These are phyloP conservation scores for Pythium sp. DNA, from an alignment of 352 stramenopile genomes.

Conservation along the genomic window DNA sequence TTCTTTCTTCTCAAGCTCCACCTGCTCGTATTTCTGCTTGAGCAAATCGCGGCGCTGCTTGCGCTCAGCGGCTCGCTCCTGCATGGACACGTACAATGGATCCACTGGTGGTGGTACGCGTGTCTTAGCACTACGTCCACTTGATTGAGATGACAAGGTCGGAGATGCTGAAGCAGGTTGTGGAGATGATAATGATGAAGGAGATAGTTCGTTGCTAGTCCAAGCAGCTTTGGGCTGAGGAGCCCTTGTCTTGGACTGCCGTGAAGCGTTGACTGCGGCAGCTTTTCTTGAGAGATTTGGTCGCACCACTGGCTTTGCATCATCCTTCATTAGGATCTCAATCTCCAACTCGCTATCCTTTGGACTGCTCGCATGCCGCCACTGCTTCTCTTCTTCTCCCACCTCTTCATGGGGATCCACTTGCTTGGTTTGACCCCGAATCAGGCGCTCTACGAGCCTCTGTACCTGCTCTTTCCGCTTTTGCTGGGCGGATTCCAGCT, in stretches of 20 bases:
- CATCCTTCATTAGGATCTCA: not conserved
- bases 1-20: conserved; percentile 47
- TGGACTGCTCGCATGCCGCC: not conserved
- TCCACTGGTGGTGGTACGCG: conserved; percentile 19
- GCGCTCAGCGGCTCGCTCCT: conserved; percentile 47
- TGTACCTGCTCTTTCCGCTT: conserved; percentile 36
- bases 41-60: conserved; percentile 56
- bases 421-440: conserved; percentile 16
- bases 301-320: not conserved
- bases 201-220: not conserved
- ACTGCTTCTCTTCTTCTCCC: no score
- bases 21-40: conserved; percentile 45
- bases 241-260: not conserved
- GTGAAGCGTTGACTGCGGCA: no score
- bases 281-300: not conserved
- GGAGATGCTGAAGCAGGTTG: not conserved
- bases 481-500: conserved; percentile 21
- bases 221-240: not conserved
- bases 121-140: not conserved
- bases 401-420: not conserved
- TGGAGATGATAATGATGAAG: no score
- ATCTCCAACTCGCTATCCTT: not conserved
- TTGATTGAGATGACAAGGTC: not conserved
- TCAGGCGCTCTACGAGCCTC: conserved; percentile 37
- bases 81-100: conserved; percentile 51